These are phyloP conservation scores for Apiospora rasikravindrae DNA, from an alignment of 2,329 filamentous ascomycete species.

Conservation along the genomic window DNA sequence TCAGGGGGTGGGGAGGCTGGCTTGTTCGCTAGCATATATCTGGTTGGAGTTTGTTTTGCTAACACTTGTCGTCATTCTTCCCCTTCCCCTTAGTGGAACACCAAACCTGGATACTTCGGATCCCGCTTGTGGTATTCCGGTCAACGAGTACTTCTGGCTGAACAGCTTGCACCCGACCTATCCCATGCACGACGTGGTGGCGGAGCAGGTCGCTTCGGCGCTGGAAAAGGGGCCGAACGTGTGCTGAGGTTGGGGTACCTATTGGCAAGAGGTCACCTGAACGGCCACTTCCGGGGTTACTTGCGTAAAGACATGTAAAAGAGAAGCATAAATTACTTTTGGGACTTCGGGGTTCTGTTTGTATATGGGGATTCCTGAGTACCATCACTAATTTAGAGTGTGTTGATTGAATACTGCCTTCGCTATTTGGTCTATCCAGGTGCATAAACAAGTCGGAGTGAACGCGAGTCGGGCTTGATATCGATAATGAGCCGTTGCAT, in stretches of 20 bases:
- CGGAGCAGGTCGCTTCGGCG: slow-evolving; percentile 49
- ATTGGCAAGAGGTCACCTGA: neutral
- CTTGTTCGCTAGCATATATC: neutral
- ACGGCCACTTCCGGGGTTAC: neutral
- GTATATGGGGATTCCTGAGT: too few relatives aligned
- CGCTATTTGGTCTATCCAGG: too few relatives aligned
- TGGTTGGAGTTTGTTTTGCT: neutral
- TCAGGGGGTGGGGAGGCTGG: too few relatives aligned
- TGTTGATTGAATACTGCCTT: too few relatives aligned
- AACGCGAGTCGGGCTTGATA: too few relatives aligned
- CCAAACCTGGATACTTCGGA: slow-evolving; percentile 46
- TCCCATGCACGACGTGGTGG: slow-evolving; percentile 64
- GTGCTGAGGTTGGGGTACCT: neutral
- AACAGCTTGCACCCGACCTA: slow-evolving; percentile 69
- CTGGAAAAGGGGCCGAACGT: slow-evolving; percentile 8
- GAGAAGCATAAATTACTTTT: neutral
- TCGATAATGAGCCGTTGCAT: neutral
- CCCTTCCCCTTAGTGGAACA: slow-evolving; percentile 57
- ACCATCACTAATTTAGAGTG: too few relatives aligned
- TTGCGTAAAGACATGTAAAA: neutral
- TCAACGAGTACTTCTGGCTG: slow-evolving; percentile 70
- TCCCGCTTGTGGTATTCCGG: slow-evolving; percentile 55
- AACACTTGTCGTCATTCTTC: too few relatives aligned
- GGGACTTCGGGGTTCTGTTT: too few relatives aligned
- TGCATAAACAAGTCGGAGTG: too few relatives aligned